Percentiles rank a stretch among this genome's conserved stretches.
Conservation (phyloP, 108 stramenopile species). For the Epipyxis sp. region DNA sequence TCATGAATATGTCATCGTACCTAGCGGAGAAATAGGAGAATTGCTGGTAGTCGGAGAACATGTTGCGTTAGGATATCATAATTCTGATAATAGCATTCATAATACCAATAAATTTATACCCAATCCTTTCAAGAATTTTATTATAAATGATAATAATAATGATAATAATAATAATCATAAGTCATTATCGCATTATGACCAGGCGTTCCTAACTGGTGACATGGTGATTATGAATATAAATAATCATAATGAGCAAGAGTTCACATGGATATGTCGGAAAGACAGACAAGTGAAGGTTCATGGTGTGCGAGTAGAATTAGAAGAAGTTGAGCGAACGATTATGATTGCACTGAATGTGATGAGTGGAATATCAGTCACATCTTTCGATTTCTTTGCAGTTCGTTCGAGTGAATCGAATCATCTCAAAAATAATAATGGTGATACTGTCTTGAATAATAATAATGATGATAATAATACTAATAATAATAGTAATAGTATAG, state of each 20-base stretch:
- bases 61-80: slow-evolving; percentile 21
- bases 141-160: neutral
- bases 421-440: neutral
- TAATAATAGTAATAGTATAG: too few relatives aligned
- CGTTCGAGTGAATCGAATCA: neutral
- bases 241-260: neutral
- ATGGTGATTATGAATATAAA: neutral
- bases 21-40: neutral
- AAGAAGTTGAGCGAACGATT: neutral
- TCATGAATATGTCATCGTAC: neutral
- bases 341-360: neutral
- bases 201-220: slow-evolving; percentile 1
- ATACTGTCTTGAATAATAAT: too few relatives aligned
- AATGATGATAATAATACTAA: neutral
- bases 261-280: neutral
- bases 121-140: slow-evolving; percentile 1
- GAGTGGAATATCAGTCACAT: neutral
- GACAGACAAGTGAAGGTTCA: neutral
- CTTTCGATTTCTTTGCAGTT: neutral
- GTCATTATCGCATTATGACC: neutral
- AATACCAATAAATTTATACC: neutral
- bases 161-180: too few relatives aligned
- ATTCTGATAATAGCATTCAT: neutral
- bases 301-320: neutral
- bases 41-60: slow-evolving; percentile 21